Conservation (phyloP, 345 rosid species). For the Lenwebbia sp. region DNA sequence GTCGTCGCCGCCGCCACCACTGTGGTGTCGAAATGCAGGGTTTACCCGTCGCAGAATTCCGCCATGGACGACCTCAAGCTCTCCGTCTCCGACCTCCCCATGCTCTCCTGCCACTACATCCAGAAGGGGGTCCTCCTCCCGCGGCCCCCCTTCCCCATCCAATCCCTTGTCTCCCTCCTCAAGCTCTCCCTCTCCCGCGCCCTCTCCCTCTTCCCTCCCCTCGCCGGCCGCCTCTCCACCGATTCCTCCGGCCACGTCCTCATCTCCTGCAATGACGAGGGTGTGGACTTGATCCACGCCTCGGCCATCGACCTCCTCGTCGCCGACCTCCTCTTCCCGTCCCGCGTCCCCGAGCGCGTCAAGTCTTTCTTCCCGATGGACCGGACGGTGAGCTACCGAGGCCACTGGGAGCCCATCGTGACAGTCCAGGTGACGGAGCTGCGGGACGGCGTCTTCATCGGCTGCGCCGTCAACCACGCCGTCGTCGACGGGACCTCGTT, state of each 20-base stretch:
- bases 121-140: conserved; percentile 80
- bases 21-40: conserved; percentile 35
- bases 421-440: conserved; percentile 85
- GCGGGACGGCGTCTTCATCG: conserved; percentile 67
- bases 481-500: conserved; percentile 82
- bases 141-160: conserved; percentile 20
- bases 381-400: conserved; percentile 56
- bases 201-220: conserved; percentile 72
- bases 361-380: conserved; percentile 54
- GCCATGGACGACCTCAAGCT: conserved; percentile 56
- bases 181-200: conserved; percentile 34
- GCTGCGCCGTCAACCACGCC: conserved; percentile 70
- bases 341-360: conserved; percentile 45
- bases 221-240: conserved; percentile 74
- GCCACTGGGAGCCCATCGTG: conserved; percentile 63
- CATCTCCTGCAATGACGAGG: conserved; percentile 63
- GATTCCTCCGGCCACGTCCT: conserved; percentile 35
- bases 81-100: conserved; percentile 91
- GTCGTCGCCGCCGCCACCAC: not conserved
- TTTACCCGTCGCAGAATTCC: conserved; percentile 49
- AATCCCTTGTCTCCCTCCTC: conserved; percentile 25
- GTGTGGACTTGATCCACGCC: conserved; percentile 58
- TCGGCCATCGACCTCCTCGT: conserved; percentile 17
- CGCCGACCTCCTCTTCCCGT: conserved; percentile 34
- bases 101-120: conserved; percentile 94